These are phyloP conservation scores for Bassia scoparia DNA, from an alignment of 148 eudicot genomes.

Conservation along the genomic window DNA sequence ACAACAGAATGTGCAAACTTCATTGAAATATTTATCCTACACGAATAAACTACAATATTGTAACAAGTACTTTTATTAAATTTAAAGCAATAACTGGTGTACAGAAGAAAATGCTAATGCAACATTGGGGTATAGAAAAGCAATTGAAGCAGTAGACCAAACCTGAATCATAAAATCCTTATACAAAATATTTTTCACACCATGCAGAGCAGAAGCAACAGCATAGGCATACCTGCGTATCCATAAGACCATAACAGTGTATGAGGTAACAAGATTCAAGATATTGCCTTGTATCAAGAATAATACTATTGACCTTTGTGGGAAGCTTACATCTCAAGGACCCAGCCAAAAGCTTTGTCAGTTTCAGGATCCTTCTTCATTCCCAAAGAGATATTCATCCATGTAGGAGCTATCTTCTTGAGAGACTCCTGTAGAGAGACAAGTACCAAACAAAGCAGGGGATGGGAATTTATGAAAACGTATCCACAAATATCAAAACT, in stretches of 20 bases:
- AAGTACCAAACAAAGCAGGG: background rate
- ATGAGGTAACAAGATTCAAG: background rate
- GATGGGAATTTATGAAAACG: background rate
- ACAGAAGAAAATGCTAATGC: background rate
- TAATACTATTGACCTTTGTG: background rate
- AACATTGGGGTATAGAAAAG: background rate
- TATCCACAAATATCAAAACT: background rate
- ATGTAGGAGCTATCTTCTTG: too few species aligned
- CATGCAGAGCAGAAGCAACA: slow-evolving; percentile 47
- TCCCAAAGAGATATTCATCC: slow-evolving; percentile 49
- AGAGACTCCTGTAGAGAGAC: slow-evolving; percentile 34
- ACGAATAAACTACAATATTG: background rate
- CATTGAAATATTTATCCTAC: background rate
- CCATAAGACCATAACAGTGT: background rate
- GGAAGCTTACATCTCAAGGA: slow-evolving; percentile 33
- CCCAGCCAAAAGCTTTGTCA: slow-evolving; percentile 54
- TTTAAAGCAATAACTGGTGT: background rate
- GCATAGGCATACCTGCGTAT: slow-evolving; percentile 47
- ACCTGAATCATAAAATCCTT: slow-evolving; percentile 51
- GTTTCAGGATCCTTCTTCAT: slow-evolving; percentile 67
- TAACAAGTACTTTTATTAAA: background rate
- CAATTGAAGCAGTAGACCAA: background rate
- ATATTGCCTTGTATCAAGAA: background rate
- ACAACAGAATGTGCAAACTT: background rate
- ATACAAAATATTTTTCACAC: slow-evolving; percentile 38